Conservation (phyloP, 176 grass and related monocot species). For the Hyparrhenia diplandra region DNA sequence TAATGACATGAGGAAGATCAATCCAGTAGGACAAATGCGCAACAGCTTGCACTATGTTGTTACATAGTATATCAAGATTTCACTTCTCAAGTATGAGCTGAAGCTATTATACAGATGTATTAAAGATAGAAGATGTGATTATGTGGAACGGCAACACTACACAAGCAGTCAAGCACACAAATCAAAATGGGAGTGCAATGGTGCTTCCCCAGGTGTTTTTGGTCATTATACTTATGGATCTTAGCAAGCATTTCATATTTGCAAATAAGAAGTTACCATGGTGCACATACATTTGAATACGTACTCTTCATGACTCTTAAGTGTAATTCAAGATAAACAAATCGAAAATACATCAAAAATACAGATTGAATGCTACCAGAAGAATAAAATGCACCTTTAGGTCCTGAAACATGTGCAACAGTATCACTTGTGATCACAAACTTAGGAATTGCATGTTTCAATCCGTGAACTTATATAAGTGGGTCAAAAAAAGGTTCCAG, state of each 20-base stretch:
- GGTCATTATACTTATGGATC: background rate
- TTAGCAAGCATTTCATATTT: background rate
- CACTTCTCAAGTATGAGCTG: background rate
- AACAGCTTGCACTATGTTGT: slow-evolving; percentile 17
- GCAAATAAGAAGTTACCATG: background rate
- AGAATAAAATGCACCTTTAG: background rate
- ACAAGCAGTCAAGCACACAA: background rate
- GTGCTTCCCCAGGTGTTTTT: slow-evolving; percentile 1
- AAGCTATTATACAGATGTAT: background rate
- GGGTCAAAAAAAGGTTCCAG: background rate
- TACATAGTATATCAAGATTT: background rate
- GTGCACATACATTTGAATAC: slow-evolving; percentile 4
- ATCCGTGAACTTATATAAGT: background rate
- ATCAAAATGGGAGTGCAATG: background rate
- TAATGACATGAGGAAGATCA: background rate
- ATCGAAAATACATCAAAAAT: too few species aligned
- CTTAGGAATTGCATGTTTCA: background rate
- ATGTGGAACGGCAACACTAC: slow-evolving; percentile 17
- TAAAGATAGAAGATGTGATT: background rate
- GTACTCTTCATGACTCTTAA: slow-evolving; percentile 4
- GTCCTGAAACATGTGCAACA: background rate
- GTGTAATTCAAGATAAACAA: background rate
- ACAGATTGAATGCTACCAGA: background rate
- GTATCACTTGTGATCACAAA: background rate
- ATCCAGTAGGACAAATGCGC: slow-evolving; percentile 6